These are phyloP conservation scores for Rhodotorula sp. DNA, from an alignment of 1,284 basidiomycete species.

Conservation along the genomic window DNA sequence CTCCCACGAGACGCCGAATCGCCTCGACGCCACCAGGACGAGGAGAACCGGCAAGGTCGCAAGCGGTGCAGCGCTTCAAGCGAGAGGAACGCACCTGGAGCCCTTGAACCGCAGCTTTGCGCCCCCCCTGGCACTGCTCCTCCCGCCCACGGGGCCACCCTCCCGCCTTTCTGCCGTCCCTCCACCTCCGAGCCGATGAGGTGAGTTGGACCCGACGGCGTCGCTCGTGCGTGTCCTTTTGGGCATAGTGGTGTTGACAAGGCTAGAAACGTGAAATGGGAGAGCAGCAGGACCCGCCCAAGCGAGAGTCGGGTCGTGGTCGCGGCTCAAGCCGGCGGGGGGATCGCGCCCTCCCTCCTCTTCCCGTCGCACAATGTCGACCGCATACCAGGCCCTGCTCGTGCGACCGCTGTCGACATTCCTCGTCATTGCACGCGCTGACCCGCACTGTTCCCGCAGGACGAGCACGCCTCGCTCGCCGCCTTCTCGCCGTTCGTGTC, in stretches of 20 bases:
- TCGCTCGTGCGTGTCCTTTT: background rate
- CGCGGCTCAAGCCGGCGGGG: too few species aligned
- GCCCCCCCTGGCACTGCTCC: background rate
- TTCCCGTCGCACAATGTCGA: background rate
- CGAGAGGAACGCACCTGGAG: background rate
- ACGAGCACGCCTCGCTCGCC: conserved; percentile 1
- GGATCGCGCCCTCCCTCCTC: background rate
- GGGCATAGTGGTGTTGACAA: background rate
- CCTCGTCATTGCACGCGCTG: background rate
- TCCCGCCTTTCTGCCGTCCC: background rate
- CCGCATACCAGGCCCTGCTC: background rate
- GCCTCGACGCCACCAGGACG: too few species aligned
- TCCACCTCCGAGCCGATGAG: background rate
- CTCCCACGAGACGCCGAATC: too few species aligned
- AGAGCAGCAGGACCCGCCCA: background rate
- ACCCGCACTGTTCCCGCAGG: background rate
- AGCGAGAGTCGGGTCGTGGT: background rate
- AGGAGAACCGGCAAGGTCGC: background rate
- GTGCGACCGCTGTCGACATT: background rate
- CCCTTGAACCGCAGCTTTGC: background rate
- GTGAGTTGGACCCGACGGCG: background rate
- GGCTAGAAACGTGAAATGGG: background rate
- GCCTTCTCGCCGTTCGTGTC: background rate
- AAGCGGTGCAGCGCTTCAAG: background rate
- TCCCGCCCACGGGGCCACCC: too few species aligned